phyloP scores from a whole-genome alignment of 2,329 filamentous ascomycete genomes.

The Beauveria varroae region DNA sequence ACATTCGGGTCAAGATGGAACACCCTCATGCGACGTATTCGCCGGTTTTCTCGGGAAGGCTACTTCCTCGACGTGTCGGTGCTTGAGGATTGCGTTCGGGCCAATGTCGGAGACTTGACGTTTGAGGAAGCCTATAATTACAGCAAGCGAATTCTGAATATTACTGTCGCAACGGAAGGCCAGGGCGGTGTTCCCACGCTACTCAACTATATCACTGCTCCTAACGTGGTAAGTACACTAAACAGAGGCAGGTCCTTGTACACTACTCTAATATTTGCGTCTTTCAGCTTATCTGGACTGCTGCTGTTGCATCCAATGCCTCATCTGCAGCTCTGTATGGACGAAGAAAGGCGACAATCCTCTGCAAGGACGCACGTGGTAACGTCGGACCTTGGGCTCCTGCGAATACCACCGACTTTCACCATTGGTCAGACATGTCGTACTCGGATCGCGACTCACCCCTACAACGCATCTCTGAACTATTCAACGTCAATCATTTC shows the following conservation, averaged over 20 bases:
- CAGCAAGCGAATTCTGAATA: conserved; percentile 83
- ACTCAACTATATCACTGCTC: conserved; percentile 87
- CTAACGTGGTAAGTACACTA: conserved; percentile 66
- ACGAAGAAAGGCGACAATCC: conserved; percentile 54
- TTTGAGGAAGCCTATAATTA: conserved; percentile 87
- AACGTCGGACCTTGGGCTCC: conserved; percentile 68
- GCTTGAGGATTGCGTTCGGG: conserved; percentile 73
- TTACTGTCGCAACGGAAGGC: conserved; percentile 73
- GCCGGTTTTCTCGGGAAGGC: conserved; percentile 65
- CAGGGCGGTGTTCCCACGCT: conserved; percentile 73
- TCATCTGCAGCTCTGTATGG: conserved; percentile 58
- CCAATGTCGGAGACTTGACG: conserved; percentile 81
- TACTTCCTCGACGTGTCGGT: conserved; percentile 79
- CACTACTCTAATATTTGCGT: neutral
- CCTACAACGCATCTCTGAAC: conserved; percentile 65
- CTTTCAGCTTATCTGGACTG: conserved; percentile 66
- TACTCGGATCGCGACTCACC: conserved; percentile 59
- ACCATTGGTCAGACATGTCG: conserved; percentile 58
- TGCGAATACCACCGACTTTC: conserved; percentile 52
- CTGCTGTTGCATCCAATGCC: conserved; percentile 68
- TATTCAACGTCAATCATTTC: conserved; percentile 93
- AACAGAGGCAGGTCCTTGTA: neutral
- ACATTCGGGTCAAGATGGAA: conserved; percentile 37
- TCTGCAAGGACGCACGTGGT: conserved; percentile 71
- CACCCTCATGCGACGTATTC: conserved; percentile 59